Base-by-base conservation (phyloP, 192 early-diverging fungal species). In the Coemansia sp. region DNA sequence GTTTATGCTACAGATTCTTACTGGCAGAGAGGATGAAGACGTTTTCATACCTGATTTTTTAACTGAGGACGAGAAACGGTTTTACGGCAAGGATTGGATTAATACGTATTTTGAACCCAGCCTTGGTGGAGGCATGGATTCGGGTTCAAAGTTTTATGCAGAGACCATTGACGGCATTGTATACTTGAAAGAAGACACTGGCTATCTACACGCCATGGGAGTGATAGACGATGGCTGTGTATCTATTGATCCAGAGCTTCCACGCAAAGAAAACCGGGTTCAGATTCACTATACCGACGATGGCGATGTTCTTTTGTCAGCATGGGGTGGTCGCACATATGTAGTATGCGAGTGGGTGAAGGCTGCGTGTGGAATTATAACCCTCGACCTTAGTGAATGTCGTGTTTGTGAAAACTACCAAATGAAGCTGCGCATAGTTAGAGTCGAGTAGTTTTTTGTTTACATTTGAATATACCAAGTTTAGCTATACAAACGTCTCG, bases 201-300 rank as follows among this genome's bases (percentile, higher is more conserved):
- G 21, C 0, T 60, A 60, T 43, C 1, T 60, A 12, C 23, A 60
- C 45, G 45, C 38, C 31, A 35, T 35, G 31, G 31, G 6, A 35
- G 31, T 8, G 31, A 35, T 35, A 35, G 2, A 35, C 31, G 0
- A 35, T 35, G 31, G 31, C 31, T 8, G 31, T 8, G 7, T 7
- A 60, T 21, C 59, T 35, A 35, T 21, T 6, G 9, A 48, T 7
- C 11, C 27, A 27, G 37, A 25, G 19, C 22, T 60, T 48, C 59
- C 59, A 16, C 14, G 41, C 21, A 60, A 60, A 14, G 39, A 60
- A 6, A 23, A 60, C 3, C 43, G 59, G 14, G 27, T 60, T 38
- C 59, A 60, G 21, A 48, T 60, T 26, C 59, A 60, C 16, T 60
- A 60, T 21, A 45, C 25, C 14, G 45, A 60, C 11, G 59, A 60